Percentiles rank a stretch among this genome's conserved stretches.
These are phyloP conservation scores for Lumnitzera littorea DNA, from an alignment of 345 rosid genomes.

Conservation along the genomic window DNA sequence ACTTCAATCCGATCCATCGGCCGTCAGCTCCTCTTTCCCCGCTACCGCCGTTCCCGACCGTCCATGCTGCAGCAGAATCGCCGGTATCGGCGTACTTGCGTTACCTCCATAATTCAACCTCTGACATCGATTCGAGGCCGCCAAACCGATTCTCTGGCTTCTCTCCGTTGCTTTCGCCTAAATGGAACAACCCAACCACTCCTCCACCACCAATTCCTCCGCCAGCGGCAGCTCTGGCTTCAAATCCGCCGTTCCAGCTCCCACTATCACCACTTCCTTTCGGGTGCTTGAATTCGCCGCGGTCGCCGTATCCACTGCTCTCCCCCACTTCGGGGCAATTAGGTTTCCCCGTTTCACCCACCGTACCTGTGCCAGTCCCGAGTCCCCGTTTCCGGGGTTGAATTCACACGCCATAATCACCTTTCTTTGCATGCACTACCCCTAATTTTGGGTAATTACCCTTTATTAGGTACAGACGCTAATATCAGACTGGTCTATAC, in stretches of 20 bases:
- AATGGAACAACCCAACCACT: constrained; percentile 37
- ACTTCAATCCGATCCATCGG: constrained; percentile 4
- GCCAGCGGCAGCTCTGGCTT: constrained; percentile 8
- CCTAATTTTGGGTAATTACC: background rate
- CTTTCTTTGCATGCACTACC: too few species aligned
- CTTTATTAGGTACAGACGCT: constrained; percentile 17
- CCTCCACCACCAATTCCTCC: constrained; percentile 23
- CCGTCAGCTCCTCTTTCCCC: constrained; percentile 21
- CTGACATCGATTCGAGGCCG: constrained; percentile 33
- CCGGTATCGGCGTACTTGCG: constrained; percentile 54
- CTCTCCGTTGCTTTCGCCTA: constrained; percentile 56
- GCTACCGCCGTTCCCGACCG: constrained; percentile 26
- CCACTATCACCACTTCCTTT: constrained; percentile 43
- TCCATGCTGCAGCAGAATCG: constrained; percentile 32
- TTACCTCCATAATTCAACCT: constrained; percentile 44
- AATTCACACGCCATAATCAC: too few species aligned
- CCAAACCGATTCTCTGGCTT: constrained; percentile 49
- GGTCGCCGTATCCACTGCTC: constrained; percentile 50
- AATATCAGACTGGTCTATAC: too few species aligned
- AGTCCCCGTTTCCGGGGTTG: too few species aligned
- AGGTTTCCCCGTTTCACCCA: constrained; percentile 58
- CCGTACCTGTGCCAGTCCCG: constrained; percentile 71
- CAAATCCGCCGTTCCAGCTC: constrained; percentile 19
- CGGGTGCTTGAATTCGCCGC: constrained; percentile 78
- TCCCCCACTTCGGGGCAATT: constrained; percentile 54